Evolutionary conservation across 306 rosid genomes (phyloP).

Genomic region (Prunus padus): DNA sequence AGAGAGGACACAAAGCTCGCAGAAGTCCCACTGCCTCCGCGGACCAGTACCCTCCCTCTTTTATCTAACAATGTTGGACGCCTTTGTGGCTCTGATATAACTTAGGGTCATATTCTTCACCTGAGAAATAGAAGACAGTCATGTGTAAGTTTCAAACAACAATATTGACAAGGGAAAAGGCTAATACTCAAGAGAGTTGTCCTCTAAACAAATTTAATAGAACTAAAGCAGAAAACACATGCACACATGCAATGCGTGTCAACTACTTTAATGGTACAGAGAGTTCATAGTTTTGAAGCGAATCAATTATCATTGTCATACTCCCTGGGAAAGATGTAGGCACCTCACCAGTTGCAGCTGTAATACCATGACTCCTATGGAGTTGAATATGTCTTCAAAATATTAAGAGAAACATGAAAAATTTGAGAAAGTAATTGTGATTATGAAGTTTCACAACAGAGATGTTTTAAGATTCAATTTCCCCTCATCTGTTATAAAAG

Average conservation of each 20-base stretch:
- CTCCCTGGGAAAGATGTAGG: neutral
- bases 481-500: neutral
- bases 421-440: neutral
- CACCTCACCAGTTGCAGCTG: slow-evolving; percentile 8
- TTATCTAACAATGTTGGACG: slow-evolving; percentile 26
- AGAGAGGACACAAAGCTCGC: slow-evolving; percentile 83
- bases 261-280: neutral
- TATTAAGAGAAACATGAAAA: neutral
- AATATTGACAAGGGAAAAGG: slow-evolving; percentile 10
- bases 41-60: slow-evolving; percentile 71
- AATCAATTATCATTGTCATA: neutral
- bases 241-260: neutral
- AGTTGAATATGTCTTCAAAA: neutral
- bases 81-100: slow-evolving; percentile 16
- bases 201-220: slow-evolving; percentile 20
- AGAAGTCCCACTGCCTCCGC: slow-evolving; percentile 68
- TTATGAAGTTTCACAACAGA: neutral
- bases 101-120: slow-evolving; percentile 21
- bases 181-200: neutral
- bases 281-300: neutral
- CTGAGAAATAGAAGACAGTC: slow-evolving; percentile 46
- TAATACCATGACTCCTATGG: neutral
- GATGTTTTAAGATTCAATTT: neutral
- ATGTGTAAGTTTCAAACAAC: slow-evolving; percentile 16
- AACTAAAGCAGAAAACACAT: neutral